Percentiles rank a stretch among this genome's conserved stretches.
phyloP scores from a whole-genome alignment of 345 rosid species.

The Cardamine chenopodiifolia region DNA sequence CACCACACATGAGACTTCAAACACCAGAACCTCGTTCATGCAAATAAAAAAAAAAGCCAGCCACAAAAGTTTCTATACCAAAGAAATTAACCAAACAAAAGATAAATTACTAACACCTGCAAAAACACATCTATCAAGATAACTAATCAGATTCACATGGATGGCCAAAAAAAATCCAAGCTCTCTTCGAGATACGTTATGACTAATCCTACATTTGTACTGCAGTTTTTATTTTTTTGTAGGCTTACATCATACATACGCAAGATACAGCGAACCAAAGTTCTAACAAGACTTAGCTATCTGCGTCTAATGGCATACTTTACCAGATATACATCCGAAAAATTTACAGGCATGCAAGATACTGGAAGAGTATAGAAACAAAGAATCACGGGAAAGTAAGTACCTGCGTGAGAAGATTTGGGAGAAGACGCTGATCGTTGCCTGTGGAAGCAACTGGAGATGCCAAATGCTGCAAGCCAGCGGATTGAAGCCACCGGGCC shows the following conservation, averaged over 20 bases:
- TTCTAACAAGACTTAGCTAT: background rate
- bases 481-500: slow-evolving; percentile 99
- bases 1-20: slow-evolving; percentile 20
- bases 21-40: background rate
- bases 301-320: slow-evolving; percentile 1
- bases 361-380: slow-evolving; percentile 53
- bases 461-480: slow-evolving; percentile 99
- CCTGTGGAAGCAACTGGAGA: slow-evolving; percentile 86
- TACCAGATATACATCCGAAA: background rate
- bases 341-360: slow-evolving; percentile 24
- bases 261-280: background rate
- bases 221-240: background rate
- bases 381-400: background rate
- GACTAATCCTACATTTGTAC: slow-evolving; percentile 3
- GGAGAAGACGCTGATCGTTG: slow-evolving; percentile 84
- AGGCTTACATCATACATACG: background rate
- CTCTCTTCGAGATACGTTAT: background rate
- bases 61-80: background rate
- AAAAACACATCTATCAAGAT: background rate
- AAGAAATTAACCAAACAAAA: background rate
- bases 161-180: background rate
- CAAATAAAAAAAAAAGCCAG: background rate
- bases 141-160: slow-evolving; percentile 3
- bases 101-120: background rate
- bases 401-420: slow-evolving; percentile 95